Percentiles rank a stretch among this genome's conserved stretches.
phyloP scores from a whole-genome alignment of 129 eudicot genomes.

The Rutidosis leptorrhynchoides region DNA sequence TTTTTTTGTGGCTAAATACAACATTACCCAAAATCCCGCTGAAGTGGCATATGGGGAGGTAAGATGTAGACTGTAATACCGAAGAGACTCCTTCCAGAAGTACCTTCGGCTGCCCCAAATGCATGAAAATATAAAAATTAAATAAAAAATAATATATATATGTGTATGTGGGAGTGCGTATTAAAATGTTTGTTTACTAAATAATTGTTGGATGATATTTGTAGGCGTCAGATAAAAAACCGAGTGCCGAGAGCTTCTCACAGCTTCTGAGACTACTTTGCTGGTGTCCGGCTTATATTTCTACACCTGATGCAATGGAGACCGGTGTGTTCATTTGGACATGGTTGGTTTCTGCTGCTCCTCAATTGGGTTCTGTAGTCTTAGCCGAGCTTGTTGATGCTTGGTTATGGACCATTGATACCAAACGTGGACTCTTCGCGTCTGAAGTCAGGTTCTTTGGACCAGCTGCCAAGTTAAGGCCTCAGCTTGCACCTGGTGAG shows the following conservation, averaged over 20 bases:
- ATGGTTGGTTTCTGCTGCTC: conserved; percentile 99
- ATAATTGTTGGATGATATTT: conserved; percentile 18
- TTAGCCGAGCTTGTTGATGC: conserved; percentile 99
- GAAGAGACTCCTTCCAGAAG: too few relatives aligned
- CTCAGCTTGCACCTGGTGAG: conserved; percentile 88
- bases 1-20: too few relatives aligned
- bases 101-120: too few relatives aligned
- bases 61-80: too few relatives aligned
- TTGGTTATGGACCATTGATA: conserved; percentile 99
- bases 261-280: conserved; percentile 98
- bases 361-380: conserved; percentile 79
- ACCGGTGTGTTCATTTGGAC: conserved; percentile 98
- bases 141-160: too few relatives aligned
- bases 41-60: too few relatives aligned
- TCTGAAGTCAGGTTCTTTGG: conserved; percentile 82
- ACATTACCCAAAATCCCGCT: too few relatives aligned
- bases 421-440: conserved; percentile 93
- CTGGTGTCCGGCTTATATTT: conserved; percentile 99
- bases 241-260: conserved; percentile 73
- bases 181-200: too few relatives aligned
- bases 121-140: too few relatives aligned
- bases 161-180: too few relatives aligned
- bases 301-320: conserved; percentile 93
- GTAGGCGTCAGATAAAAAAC: conserved; percentile 83
- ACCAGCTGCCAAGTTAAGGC: conserved; percentile 92